Evolutionary conservation across 108 stramenopile genomes (phyloP).

Genomic region (Schizochytrium sp.): DNA sequence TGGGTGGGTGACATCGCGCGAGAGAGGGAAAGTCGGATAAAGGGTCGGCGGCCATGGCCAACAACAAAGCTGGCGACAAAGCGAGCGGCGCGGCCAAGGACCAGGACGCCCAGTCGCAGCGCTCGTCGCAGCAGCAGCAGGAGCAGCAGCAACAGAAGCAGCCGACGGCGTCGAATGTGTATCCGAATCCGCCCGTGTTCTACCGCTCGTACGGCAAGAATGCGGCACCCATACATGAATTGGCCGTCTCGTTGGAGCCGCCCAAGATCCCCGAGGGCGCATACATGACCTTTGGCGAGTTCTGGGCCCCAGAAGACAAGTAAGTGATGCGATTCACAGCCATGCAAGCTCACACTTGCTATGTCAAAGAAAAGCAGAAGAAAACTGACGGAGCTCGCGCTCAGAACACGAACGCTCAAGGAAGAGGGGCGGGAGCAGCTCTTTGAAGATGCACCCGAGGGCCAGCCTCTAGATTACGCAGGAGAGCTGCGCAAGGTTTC

Average conservation of each 20-base stretch:
- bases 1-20: no score
- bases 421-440: slow-evolving; percentile 15
- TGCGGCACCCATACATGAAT: background rate
- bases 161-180: background rate
- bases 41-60: background rate
- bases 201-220: background rate
- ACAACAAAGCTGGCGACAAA: background rate
- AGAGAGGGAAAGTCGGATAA: no score
- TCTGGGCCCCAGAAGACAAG: background rate
- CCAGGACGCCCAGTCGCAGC: background rate
- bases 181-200: background rate
- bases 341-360: background rate
- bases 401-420: background rate
- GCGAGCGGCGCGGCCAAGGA: background rate
- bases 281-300: background rate
- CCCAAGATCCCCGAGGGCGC: background rate
- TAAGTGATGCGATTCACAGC: background rate
- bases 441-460: background rate
- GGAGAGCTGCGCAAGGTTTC: background rate
- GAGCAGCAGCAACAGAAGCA: background rate
- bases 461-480: background rate
- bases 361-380: background rate
- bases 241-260: slow-evolving; percentile 7
- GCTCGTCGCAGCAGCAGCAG: background rate
- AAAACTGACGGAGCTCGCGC: background rate